A percentile compares a stretch with the other conserved stretches of the same genome.
Conservation (phyloP, 495 filamentous ascomycete genomes). For the Aspergillus leporis region DNA sequence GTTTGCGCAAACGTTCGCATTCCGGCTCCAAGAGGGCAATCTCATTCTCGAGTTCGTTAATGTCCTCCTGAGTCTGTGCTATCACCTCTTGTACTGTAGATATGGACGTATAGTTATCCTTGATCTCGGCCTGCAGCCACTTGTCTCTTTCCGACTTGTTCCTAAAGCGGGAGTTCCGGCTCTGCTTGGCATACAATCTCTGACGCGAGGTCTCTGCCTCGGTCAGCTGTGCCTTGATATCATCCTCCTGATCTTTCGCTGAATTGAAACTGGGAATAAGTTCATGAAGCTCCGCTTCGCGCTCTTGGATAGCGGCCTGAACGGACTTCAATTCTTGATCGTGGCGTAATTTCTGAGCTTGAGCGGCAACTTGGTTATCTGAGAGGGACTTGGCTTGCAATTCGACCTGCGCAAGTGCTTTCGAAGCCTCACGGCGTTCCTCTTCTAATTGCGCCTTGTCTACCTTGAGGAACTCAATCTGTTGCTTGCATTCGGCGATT, state of each 20-base stretch:
- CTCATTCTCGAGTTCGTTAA: constrained; percentile 67
- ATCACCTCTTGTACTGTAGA: constrained; percentile 78
- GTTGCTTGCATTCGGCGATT: constrained; percentile 75
- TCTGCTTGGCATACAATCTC: constrained; percentile 91
- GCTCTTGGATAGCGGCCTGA: constrained; percentile 69
- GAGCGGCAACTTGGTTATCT: constrained; percentile 76
- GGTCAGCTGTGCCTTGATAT: constrained; percentile 67
- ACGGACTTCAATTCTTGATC: constrained; percentile 74
- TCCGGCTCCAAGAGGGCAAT: constrained; percentile 73
- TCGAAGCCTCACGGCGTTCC: constrained; percentile 79
- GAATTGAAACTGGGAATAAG: constrained; percentile 73
- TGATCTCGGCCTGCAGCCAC: constrained; percentile 77
- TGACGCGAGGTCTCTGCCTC: constrained; percentile 73
- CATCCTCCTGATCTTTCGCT: constrained; percentile 70
- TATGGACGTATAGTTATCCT: constrained; percentile 73
- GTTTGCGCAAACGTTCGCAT: constrained; percentile 65
- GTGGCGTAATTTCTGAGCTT: constrained; percentile 67
- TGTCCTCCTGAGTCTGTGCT: constrained; percentile 82
- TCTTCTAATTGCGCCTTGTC: constrained; percentile 88
- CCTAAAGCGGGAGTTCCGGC: constrained; percentile 82
- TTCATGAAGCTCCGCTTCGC: constrained; percentile 71
- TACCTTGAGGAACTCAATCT: constrained; percentile 82
- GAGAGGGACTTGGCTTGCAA: constrained; percentile 76
- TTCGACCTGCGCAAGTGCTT: constrained; percentile 78
- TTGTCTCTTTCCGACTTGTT: constrained; percentile 86